phyloP scores from a whole-genome alignment of 345 rosid genomes.

The Gossypioides kirkii region DNA sequence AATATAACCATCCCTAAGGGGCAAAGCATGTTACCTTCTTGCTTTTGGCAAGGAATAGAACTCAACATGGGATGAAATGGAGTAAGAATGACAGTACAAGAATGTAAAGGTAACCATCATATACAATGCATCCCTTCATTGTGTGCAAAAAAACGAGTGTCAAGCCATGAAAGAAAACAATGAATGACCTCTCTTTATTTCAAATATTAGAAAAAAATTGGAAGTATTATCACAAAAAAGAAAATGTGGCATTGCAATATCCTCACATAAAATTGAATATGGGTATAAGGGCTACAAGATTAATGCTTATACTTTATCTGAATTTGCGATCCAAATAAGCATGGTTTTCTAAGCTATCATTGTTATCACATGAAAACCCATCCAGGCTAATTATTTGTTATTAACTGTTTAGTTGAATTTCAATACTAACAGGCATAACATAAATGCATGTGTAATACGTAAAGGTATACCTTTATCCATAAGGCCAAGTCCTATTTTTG shows the following conservation, averaged over 20 bases:
- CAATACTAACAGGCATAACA: not conserved
- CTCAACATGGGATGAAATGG: not conserved
- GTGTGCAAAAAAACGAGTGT: not conserved
- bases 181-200: not conserved
- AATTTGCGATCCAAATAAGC: not conserved
- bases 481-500: slow-evolving; percentile 79
- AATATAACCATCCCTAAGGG: not conserved
- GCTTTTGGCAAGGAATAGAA: not conserved
- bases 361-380: not conserved
- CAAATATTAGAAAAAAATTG: not conserved
- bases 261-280: not conserved
- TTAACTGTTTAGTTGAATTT: not conserved
- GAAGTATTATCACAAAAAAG: not conserved
- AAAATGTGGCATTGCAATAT: not conserved
- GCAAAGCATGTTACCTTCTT: not conserved
- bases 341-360: not conserved
- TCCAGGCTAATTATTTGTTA: not conserved
- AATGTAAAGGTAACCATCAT: not conserved
- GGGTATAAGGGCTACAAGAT: not conserved
- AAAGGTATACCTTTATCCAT: slow-evolving; percentile 63
- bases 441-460: not conserved
- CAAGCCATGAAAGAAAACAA: not conserved
- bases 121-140: too few species aligned
- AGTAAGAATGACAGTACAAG: not conserved
- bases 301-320: not conserved